A percentile compares a stretch with the other conserved stretches of the same genome.
phyloP scores from a whole-genome alignment of 306 rosid species.

The Dalbergia oliveri region DNA sequence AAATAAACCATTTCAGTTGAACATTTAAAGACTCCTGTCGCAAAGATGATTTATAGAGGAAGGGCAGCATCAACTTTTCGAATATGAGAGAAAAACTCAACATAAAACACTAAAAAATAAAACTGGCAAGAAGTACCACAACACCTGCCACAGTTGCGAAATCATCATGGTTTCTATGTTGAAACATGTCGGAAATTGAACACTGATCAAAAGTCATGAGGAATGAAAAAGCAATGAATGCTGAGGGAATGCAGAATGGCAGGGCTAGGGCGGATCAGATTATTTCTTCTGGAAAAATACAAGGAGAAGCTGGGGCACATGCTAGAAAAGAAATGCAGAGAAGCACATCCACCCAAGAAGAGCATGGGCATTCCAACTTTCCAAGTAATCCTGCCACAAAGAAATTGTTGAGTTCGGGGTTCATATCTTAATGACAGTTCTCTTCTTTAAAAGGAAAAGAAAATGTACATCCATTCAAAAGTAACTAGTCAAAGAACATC shows the following conservation, averaged over 20 bases:
- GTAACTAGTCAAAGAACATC: slow-evolving; percentile 54
- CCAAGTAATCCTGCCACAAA: slow-evolving; percentile 95
- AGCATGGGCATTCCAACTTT: slow-evolving; percentile 86
- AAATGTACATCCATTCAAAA: slow-evolving; percentile 62
- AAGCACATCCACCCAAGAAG: slow-evolving; percentile 86
- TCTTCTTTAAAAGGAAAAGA: slow-evolving; percentile 65
- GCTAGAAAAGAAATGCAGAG: slow-evolving; percentile 90
- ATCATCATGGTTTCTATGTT: slow-evolving; percentile 79
- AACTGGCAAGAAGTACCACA: slow-evolving; percentile 73
- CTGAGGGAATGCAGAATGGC: slow-evolving; percentile 83
- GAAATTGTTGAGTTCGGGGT: slow-evolving; percentile 81
- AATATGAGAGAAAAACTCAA: slow-evolving; percentile 43
- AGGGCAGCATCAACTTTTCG: slow-evolving; percentile 45
- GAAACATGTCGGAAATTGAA: slow-evolving; percentile 91
- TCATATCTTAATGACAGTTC: slow-evolving; percentile 57
- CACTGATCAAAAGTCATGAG: slow-evolving; percentile 88
- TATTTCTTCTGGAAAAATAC: slow-evolving; percentile 81
- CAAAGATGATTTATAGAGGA: slow-evolving; percentile 33
- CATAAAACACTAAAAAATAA: slow-evolving; percentile 46
- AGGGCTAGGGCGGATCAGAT: slow-evolving; percentile 78
- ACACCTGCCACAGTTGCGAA: slow-evolving; percentile 83
- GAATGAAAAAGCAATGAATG: slow-evolving; percentile 90
- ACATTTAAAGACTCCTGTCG: slow-evolving; percentile 28
- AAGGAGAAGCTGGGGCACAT: slow-evolving; percentile 80
- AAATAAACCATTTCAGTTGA: slow-evolving; percentile 27